Base-by-base conservation (phyloP, 495 filamentous ascomycete genomes). In the Durotheca rogersii region DNA sequence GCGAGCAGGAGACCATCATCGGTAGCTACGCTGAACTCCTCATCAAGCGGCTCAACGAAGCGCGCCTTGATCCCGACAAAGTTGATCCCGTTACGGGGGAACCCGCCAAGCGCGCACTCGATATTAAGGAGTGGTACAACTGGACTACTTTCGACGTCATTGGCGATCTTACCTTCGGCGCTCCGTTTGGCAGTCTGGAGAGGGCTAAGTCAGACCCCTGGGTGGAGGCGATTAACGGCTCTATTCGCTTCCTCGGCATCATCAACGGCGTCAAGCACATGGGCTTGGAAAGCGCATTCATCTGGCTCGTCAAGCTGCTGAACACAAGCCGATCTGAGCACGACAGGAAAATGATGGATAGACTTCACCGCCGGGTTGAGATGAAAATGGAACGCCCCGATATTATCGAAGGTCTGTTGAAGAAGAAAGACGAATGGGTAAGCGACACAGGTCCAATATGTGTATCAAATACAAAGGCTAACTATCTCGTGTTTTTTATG, bases 41-140 rank as follows among this genome's bases (percentile, higher is more conserved):
- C 1, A 67, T 81, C 15, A 33, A 42, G 52, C 64, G 47, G 32
- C 60, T 66, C 18, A 34, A 60, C 2, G 68, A 68, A 30, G n/a
- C n/a, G n/a, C n/a, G n/a, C n/a, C n/a, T n/a, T n/a, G 39, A 64
- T 20, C 19, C 21, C 9, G 10, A 19, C 1, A 34, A 42, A 7
- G 58, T n/a, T n/a, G n/a, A n/a, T n/a, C n/a, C n/a, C n/a, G n/a
- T n/a, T n/a, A n/a, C n/a, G 43, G 10, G 30, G 42, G 23, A 20
- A 49, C 21, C 30, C 55, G 1, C 50, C 65, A 2, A 54, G 74
- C 14, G 54, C 76, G 51, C 51, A 51, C 2, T 56, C 72, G n/a
- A n/a, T n/a, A n/a, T n/a, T n/a, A n/a, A n/a, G n/a, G n/a, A n/a
- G 6, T 83, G 79, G 80, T 77, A 71, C 47, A 82, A 81, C 38